Evolutionary conservation across 2,329 filamentous ascomycete genomes (phyloP).

Genomic region (Decorospora gaudefroyi): DNA sequence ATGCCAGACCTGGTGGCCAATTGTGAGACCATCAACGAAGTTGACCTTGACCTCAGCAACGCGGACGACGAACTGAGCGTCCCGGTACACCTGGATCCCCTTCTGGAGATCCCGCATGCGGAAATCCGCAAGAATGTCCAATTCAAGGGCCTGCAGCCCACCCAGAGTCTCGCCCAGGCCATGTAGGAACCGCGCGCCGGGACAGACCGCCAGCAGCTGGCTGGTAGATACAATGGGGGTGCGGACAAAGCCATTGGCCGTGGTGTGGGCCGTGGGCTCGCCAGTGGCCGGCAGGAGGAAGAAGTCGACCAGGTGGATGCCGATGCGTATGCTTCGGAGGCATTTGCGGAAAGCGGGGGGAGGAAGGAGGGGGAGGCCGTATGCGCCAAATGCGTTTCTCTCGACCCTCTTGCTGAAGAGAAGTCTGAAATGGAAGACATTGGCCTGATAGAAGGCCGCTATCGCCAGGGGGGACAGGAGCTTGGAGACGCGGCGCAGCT

Average conservation of each 20-base stretch:
- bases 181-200: conserved; percentile 14
- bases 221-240: conserved; percentile 6
- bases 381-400: not conserved
- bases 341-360: not conserved
- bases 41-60: conserved; percentile 14
- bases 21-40: not conserved
- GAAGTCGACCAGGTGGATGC: conserved; percentile 14
- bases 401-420: not conserved
- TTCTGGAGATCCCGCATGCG: not conserved
- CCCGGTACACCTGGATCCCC: conserved; percentile 6
- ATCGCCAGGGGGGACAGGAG: conserved; percentile 11
- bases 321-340: conserved; percentile 11
- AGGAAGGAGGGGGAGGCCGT: conserved; percentile 3
- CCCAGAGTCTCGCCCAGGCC: conserved; percentile 10
- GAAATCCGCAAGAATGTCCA: conserved; percentile 14
- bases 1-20: not conserved
- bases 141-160: conserved; percentile 10
- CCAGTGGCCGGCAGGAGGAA: too few relatives aligned
- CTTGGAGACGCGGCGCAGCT: conserved; percentile 5
- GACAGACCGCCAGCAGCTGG: conserved; percentile 16
- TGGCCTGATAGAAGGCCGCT: conserved; percentile 16
- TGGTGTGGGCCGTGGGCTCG: too few relatives aligned
- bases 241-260: too few relatives aligned
- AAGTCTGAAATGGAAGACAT: conserved; percentile 12
- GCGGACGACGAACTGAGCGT: conserved; percentile 9